Evolutionary conservation across 2,329 filamentous ascomycete species (phyloP), one percentile per base, ranked within the genome.

Genomic region (Myotisia sp.): DNA sequence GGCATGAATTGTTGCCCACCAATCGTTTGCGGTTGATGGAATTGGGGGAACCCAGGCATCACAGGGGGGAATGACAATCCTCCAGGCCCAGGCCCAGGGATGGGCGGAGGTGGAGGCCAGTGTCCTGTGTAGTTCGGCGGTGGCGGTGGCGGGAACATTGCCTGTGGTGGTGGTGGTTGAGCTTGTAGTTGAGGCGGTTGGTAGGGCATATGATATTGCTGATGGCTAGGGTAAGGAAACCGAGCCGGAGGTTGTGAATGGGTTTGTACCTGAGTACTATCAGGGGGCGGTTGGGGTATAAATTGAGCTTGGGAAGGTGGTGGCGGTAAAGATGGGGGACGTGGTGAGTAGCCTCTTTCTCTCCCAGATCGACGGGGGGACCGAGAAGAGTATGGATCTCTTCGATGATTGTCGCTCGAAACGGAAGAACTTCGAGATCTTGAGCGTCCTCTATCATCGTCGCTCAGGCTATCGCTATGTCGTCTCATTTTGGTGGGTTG

Each of bases 401-500:
- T 32, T 28, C 29, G 21, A 14, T 34, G 37, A 22, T 32, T 45
- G 31, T 37, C 39, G 26, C 40, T 42, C 19, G 52, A 42, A 20
- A 44, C 44, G n/a, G 55, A 52, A 14, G 47, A 51, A 23, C 26
- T 33, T 24, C 46, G 40, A 13, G 32, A 34, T 4, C 3, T 16
- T 6, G 32, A 34, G 30, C 47, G 50, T 30, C 46, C 48, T 35
- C 48, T 44, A 41, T 49, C 51, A 23, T 47, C 46, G 16, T 51
- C 45, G 34, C 47, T 48, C 7, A 43, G 43, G 30, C 54, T 60
- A 34, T 53, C 48, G 40, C 57, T 62, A 42, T 61, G 56, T 24
- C 59, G 54, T 32, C 58, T 47, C 37, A 54, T 51, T 35, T 56
- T 60, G 29, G 46, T 65, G 53, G 68, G 69, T 21, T 40, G 42